These are phyloP conservation scores for Meredithiella fracta DNA, from an alignment of 2,329 filamentous ascomycete species.

Conservation along the genomic window DNA sequence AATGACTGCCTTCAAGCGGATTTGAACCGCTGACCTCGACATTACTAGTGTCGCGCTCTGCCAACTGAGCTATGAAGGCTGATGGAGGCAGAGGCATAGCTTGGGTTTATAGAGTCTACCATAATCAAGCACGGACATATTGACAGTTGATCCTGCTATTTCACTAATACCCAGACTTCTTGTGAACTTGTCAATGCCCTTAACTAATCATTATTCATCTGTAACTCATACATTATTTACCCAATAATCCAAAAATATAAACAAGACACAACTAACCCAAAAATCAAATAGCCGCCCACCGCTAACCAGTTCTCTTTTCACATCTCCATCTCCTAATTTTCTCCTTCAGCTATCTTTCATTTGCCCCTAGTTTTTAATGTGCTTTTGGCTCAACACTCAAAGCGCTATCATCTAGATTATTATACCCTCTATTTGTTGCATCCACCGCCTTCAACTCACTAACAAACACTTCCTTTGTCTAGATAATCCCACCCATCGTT, in stretches of 20 bases:
- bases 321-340: too few species aligned
- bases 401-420: constrained; percentile 11
- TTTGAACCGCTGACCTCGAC: background rate
- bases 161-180: too few species aligned
- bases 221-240: background rate
- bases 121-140: background rate
- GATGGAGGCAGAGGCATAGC: background rate
- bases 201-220: background rate
- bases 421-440: constrained; percentile 10
- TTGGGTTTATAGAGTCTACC: background rate
- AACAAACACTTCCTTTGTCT: constrained; percentile 13
- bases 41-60: constrained; percentile 1
- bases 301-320: background rate
- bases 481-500: constrained; percentile 8
- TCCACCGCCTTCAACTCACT: constrained; percentile 12
- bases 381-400: constrained; percentile 12
- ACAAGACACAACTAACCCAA: background rate
- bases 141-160: too few species aligned
- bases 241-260: background rate
- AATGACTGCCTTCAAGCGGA: background rate
- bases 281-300: background rate
- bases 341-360: too few species aligned
- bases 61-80: background rate
- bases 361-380: constrained; percentile 10
- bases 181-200: too few species aligned